Evolutionary conservation across 371 early-diverging fungal genomes (phyloP).

Genomic region (Mortierella sp.): DNA sequence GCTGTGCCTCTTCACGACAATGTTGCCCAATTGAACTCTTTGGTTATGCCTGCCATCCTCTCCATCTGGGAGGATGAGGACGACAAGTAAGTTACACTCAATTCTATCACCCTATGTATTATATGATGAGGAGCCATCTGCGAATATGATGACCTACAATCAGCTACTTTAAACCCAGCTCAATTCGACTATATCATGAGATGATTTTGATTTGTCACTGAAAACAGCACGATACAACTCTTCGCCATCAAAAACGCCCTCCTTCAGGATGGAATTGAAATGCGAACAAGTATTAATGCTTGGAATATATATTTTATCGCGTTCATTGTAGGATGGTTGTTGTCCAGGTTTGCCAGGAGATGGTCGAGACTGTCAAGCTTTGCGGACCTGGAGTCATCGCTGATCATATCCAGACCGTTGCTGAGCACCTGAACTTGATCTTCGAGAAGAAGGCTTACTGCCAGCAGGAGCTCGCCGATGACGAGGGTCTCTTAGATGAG

Average conservation of each 20-base stretch:
- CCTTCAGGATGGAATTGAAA: no score
- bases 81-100: constrained; percentile 61
- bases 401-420: constrained; percentile 70
- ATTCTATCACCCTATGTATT: not conserved
- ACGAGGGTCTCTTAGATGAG: constrained; percentile 73
- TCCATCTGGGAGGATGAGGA: constrained; percentile 84
- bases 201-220: constrained; percentile 44
- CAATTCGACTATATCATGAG: constrained; percentile 48
- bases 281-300: no score
- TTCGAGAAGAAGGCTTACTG: constrained; percentile 86
- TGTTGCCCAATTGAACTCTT: constrained; percentile 73
- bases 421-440: constrained; percentile 71
- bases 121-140: not conserved
- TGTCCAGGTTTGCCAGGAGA: constrained; percentile 78
- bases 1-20: constrained; percentile 77
- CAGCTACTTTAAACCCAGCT: constrained; percentile 54
- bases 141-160: constrained; percentile 29
- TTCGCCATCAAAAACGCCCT: no score
- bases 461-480: constrained; percentile 83
- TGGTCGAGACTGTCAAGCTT: constrained; percentile 74
- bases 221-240: constrained; percentile 1
- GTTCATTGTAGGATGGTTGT: constrained; percentile 70
- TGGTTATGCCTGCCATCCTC: constrained; percentile 77
- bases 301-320: no score
- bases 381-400: constrained; percentile 85